Base-by-base conservation (phyloP, 768 basidiomycete genomes). In the Rhizopogon vesiculosus region DNA sequence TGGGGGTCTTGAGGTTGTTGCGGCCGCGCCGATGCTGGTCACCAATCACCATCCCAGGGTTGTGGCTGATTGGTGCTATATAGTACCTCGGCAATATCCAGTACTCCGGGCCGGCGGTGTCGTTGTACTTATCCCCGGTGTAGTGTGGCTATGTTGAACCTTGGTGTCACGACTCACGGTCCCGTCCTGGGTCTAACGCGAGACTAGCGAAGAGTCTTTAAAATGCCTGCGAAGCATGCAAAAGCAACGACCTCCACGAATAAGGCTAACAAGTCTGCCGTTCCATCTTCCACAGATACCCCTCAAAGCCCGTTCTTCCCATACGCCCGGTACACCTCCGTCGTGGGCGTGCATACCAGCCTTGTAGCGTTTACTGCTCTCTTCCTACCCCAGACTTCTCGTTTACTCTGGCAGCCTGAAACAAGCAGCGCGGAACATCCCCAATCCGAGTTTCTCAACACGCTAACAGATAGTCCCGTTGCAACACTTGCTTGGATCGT, bases 371-470 rank as follows among this genome's bases (percentile, higher is more conserved):
- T 90, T 67, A 76, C 78, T 12, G 81, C 81, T 1, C 74, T 92
- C 52, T 85, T 82, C 66, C 75, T 92, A n/a, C 91, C 90, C n/a
- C 80, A 79, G 49, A 81, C 78, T 16, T 74, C 76, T 3, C 72
- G 76, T 44, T 64, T 83, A 25, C 72, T 76, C 56, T 72, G 69
- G 12, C 62, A 75, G n/a, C 68, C 70, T 31, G 63, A 63, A 2
- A 64, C 68, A 9, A 57, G 62, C 48, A 62, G 69, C 63, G 68
- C 67, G 6, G 87, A 89, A 62, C 76, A 81, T 53, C 89, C 89
- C 10, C 89, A 91, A 62, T 82, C 84, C 57, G 78, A 78, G 2
- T 89, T 91, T 68, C 70, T 93, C 19, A 82, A 80, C 41, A 75
- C 81, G 2, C 66, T 93, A 58, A 92, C 91, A 0, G 63, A 72